Conservation (phyloP, 192 early-diverging fungal species). For the Umbelopsis sp. region DNA sequence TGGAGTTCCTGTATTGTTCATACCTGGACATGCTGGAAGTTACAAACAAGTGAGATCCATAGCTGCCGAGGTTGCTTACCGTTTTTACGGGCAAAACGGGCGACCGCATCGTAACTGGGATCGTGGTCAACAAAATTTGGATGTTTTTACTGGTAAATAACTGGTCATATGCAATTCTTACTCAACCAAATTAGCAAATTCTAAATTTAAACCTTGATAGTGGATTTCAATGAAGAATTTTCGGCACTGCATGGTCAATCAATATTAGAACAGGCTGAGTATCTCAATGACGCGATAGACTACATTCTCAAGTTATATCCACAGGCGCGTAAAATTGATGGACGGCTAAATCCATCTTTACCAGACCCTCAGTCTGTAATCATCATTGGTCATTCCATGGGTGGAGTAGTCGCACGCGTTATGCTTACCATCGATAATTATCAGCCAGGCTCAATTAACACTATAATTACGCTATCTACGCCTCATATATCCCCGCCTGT, state of each 20-base stretch:
- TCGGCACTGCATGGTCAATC: conserved; percentile 86
- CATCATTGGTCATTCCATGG: conserved; percentile 95
- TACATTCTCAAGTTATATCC: conserved; percentile 78
- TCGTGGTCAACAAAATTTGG: conserved; percentile 44
- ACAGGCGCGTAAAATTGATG: conserved; percentile 34
- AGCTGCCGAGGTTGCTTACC: conserved; percentile 67
- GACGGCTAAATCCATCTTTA: conserved; percentile 22
- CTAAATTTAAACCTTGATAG: conserved; percentile 29
- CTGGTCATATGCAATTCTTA: neutral
- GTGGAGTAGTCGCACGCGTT: conserved; percentile 89
- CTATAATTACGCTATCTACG: conserved; percentile 87
- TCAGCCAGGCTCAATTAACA: conserved; percentile 67
- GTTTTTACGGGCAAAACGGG: conserved; percentile 54
- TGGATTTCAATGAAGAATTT: conserved; percentile 89
- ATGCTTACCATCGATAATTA: conserved; percentile 75
- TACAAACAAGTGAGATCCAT: conserved; percentile 88
- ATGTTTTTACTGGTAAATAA: conserved; percentile 59
- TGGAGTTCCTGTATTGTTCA: conserved; percentile 88
- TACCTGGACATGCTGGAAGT: conserved; percentile 94
- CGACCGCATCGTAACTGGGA: conserved; percentile 22
- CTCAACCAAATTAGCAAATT: neutral
- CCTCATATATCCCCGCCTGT: conserved; percentile 85
- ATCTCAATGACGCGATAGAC: conserved; percentile 77
- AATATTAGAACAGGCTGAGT: conserved; percentile 84
- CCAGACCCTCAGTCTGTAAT: conserved; percentile 72